Evolutionary conservation across 352 stramenopile species (phyloP).

Genomic region (Pythium aphanidermatum): DNA sequence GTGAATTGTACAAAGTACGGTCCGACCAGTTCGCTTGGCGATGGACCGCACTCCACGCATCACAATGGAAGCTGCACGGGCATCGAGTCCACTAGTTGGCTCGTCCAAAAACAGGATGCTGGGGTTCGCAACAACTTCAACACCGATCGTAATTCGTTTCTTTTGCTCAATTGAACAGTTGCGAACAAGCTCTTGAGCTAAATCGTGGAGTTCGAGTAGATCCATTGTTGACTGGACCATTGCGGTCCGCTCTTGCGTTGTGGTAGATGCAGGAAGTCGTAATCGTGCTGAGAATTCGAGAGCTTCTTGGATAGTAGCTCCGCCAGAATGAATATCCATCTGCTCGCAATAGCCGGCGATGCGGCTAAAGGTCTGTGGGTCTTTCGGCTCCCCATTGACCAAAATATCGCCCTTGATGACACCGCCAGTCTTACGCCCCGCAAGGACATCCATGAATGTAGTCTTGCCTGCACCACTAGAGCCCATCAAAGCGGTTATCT

Average conservation of each 20-base stretch:
- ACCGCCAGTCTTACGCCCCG: constrained; percentile 81
- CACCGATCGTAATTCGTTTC: constrained; percentile 82
- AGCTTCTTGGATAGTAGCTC: constrained; percentile 21
- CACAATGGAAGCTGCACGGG: constrained; percentile 62
- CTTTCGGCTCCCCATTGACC: constrained; percentile 15
- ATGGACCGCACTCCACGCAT: constrained; percentile 65
- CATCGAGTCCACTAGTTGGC: constrained; percentile 74
- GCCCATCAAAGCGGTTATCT: constrained; percentile 44
- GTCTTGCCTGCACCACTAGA: constrained; percentile 73
- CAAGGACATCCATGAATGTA: constrained; percentile 90
- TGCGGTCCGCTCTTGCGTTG: constrained; percentile 4
- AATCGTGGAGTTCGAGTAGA: constrained; percentile 47
- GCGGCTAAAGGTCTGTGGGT: constrained; percentile 7
- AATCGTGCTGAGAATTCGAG: constrained; percentile 13
- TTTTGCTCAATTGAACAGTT: constrained; percentile 80
- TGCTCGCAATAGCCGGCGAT: constrained; percentile 20
- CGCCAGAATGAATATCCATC: constrained; percentile 19
- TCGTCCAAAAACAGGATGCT: constrained; percentile 89
- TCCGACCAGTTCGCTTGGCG: constrained; percentile 56
- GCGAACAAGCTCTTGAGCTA: constrained; percentile 36
- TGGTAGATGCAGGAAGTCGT: constrained; percentile 5
- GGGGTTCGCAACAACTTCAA: constrained; percentile 83
- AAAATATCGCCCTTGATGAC: constrained; percentile 40
- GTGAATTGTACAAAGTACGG: constrained; percentile 40
- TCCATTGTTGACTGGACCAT: constrained; percentile 43